Evolutionary conservation across 129 eudicot genomes (phyloP).

Genomic region (Deinandra increscens): DNA sequence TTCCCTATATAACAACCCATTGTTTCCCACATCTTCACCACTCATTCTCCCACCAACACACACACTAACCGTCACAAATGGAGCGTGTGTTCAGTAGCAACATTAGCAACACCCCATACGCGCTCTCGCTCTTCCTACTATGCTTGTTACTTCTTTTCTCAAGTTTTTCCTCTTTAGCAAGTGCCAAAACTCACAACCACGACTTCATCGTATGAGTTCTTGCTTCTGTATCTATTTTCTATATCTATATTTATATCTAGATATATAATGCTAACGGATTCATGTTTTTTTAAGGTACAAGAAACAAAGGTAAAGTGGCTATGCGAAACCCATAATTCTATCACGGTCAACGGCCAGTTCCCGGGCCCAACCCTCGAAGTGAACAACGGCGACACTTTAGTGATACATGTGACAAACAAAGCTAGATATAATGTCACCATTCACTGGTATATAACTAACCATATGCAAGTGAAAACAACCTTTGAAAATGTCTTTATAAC

Average conservation of each 20-base stretch:
- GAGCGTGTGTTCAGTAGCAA: conserved; percentile 19
- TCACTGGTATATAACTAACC: conserved; percentile 61
- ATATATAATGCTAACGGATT: conserved; percentile 22
- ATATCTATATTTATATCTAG: too few relatives aligned
- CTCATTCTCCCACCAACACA: conserved; percentile 15
- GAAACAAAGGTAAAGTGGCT: conserved; percentile 86
- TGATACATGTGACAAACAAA: conserved; percentile 67
- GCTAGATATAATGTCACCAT: conserved; percentile 88
- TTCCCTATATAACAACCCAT: conserved; percentile 43
- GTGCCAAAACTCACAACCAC: conserved; percentile 70
- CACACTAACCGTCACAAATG: conserved; percentile 26
- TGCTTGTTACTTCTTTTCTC: conserved; percentile 45
- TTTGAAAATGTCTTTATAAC: not conserved
- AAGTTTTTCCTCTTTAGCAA: conserved; percentile 33
- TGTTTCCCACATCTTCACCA: conserved; percentile 31
- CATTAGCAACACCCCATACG: not conserved
- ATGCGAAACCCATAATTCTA: conserved; percentile 65
- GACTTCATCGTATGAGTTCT: conserved; percentile 60
- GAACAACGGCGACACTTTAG: conserved; percentile 78
- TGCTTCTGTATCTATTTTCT: not conserved
- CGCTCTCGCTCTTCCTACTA: conserved; percentile 32
- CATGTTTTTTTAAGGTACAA: conserved; percentile 57
- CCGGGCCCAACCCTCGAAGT: conserved; percentile 95
- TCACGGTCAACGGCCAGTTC: conserved; percentile 87
- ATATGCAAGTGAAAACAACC: not conserved